phyloP scores from a whole-genome alignment of 371 early-diverging fungal genomes.

The Apophysomyces trapeziformis region DNA sequence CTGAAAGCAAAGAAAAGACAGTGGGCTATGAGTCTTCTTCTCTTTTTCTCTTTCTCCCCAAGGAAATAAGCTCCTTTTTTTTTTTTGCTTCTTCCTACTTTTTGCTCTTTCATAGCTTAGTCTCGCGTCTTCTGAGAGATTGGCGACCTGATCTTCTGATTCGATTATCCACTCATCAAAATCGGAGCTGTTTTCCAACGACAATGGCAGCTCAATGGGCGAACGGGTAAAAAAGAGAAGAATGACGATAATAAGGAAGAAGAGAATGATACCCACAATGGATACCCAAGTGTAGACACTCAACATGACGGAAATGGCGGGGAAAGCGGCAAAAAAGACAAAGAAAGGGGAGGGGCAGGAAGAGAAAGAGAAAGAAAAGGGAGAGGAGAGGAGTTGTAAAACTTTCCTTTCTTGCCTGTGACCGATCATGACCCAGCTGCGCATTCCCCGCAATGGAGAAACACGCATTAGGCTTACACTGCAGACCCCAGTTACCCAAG shows the following conservation, averaged over 20 bases:
- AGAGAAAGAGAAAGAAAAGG: not conserved
- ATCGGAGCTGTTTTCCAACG: slow-evolving; percentile 27
- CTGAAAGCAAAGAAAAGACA: not conserved
- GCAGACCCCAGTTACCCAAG: too few species aligned
- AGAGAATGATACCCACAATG: slow-evolving; percentile 38
- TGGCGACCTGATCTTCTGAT: slow-evolving; percentile 38
- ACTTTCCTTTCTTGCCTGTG: not conserved
- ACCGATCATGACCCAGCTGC: not conserved
- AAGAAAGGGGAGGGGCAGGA: not conserved
- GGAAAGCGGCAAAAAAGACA: not conserved
- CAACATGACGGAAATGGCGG: slow-evolving; percentile 22
- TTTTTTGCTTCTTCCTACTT: slow-evolving; percentile 23
- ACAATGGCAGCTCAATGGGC: slow-evolving; percentile 35
- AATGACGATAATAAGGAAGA: slow-evolving; percentile 35
- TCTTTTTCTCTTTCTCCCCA: too few species aligned
- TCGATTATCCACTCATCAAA: slow-evolving; percentile 43
- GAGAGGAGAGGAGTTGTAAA: not conserved
- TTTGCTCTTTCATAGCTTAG: slow-evolving; percentile 51
- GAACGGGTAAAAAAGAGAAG: slow-evolving; percentile 46
- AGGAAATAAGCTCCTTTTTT: not conserved
- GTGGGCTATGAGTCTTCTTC: too few species aligned
- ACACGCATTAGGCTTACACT: too few species aligned
- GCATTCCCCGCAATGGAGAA: not conserved
- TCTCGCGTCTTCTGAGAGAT: slow-evolving; percentile 48
- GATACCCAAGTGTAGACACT: slow-evolving; percentile 41